Percentiles rank a stretch among this genome's conserved stretches.
Conservation (phyloP, 2,329 filamentous ascomycete species). For the Cladosporium colombiae region DNA sequence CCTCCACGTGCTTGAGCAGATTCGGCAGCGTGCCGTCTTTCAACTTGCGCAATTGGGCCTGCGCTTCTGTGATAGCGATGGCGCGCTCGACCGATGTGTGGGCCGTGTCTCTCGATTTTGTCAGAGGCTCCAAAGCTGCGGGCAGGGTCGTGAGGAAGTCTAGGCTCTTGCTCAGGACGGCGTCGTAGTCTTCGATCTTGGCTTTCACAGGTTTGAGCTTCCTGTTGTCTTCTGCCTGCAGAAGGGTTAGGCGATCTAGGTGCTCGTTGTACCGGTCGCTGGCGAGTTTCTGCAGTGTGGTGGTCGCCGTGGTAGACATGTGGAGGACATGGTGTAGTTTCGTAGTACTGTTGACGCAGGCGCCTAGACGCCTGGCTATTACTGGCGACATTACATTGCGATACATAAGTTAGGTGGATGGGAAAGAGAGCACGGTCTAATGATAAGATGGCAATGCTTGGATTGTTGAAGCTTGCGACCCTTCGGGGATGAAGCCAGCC, state of each 20-base stretch:
- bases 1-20: background rate
- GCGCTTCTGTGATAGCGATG: background rate
- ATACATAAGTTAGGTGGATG: conserved; percentile 1
- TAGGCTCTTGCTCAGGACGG: background rate
- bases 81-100: background rate
- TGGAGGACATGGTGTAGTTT: background rate
- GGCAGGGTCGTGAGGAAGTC: background rate
- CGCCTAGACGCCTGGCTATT: conserved; percentile 17
- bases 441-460: background rate
- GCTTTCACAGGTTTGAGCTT: background rate
- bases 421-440: background rate
- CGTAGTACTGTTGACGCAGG: background rate
- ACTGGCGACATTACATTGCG: conserved; percentile 17
- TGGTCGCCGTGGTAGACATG: background rate
- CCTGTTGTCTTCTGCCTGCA: conserved; percentile 7
- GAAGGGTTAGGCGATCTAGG: background rate
- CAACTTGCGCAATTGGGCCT: background rate
- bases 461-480: background rate
- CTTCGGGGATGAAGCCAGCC: conserved; percentile 3
- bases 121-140: background rate
- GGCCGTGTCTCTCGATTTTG: background rate
- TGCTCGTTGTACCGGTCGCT: background rate
- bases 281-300: background rate
- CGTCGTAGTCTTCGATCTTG: background rate
- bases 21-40: background rate